These are phyloP conservation scores for Arthroderma uncinatum DNA, from an alignment of 2,329 filamentous ascomycete genomes.

Conservation along the genomic window DNA sequence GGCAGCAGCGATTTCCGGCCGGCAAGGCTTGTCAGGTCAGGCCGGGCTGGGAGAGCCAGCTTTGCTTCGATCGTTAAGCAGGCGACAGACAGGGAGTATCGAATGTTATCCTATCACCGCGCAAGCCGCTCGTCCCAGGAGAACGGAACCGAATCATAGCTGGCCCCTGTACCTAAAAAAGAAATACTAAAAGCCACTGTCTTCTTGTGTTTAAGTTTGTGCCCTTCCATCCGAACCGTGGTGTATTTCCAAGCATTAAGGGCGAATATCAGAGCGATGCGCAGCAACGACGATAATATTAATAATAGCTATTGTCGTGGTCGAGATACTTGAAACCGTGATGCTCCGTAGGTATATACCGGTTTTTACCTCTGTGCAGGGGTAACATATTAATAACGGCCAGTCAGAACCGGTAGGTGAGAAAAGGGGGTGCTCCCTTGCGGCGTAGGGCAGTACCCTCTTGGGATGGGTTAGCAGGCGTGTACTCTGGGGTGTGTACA, in stretches of 20 bases:
- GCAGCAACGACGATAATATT: not conserved
- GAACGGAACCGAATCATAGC: constrained; percentile 2
- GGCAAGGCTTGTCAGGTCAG: not conserved
- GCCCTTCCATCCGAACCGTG: constrained; percentile 1
- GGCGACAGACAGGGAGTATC: not conserved
- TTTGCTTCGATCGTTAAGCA: not conserved
- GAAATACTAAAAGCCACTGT: not conserved
- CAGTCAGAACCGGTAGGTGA: not conserved
- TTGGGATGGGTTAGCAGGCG: not conserved
- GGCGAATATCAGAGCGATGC: not conserved
- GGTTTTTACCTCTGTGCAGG: not conserved
- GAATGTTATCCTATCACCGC: not conserved
- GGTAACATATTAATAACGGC: not conserved
- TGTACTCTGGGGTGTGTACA: not conserved
- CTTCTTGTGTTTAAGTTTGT: not conserved
- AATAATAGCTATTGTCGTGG: not conserved
- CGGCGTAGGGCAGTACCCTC: not conserved
- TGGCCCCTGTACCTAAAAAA: not conserved
- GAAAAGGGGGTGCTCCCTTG: not conserved
- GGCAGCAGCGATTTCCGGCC: constrained; percentile 2
- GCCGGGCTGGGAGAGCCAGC: not conserved
- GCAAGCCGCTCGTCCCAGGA: constrained; percentile 1
- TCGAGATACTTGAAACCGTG: not conserved
- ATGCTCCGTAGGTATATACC: not conserved
- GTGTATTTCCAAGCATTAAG: not conserved